phyloP scores from a whole-genome alignment of 352 stramenopile species.

The Phytophthora podocarpi region DNA sequence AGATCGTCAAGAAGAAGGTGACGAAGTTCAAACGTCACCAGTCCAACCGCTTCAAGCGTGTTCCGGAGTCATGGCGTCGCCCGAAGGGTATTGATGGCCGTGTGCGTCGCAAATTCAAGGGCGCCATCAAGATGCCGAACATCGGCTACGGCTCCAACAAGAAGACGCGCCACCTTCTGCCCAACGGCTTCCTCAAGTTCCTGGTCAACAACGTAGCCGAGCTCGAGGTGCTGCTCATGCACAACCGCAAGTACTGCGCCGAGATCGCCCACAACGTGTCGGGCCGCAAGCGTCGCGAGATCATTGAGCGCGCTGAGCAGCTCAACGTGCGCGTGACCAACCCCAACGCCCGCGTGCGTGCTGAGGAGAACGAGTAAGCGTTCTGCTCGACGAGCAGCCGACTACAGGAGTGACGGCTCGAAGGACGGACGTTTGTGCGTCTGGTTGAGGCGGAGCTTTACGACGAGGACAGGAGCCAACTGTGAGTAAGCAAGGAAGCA shows the following conservation, averaged over 20 bases:
- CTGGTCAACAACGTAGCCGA: constrained; percentile 98
- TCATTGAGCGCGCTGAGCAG: constrained; percentile 98
- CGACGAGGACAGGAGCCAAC: constrained; percentile 44
- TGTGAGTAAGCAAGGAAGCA: constrained; percentile 50
- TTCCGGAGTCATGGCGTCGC: constrained; percentile 96
- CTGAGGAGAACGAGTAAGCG: constrained; percentile 95
- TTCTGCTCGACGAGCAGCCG: constrained; percentile 13
- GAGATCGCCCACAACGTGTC: constrained; percentile 99
- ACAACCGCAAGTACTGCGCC: constrained; percentile 98
- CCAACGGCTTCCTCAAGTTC: constrained; percentile 99
- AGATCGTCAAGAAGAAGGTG: constrained; percentile 99
- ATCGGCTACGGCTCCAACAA: constrained; percentile 99
- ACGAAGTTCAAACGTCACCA: constrained; percentile 99
- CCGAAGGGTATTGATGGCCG: constrained; percentile 99
- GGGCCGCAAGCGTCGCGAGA: constrained; percentile 95
- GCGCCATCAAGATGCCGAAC: constrained; percentile 97
- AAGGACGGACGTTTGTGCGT: constrained; percentile 16
- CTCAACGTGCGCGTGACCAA: constrained; percentile 99
- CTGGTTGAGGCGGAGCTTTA: constrained; percentile 28
- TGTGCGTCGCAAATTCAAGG: constrained; percentile 99
- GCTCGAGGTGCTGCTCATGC: constrained; percentile 95
- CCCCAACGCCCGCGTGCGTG: constrained; percentile 96
- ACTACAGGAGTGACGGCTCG: constrained; percentile 32
- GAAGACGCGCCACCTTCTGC: constrained; percentile 97
- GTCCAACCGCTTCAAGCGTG: constrained; percentile 98